Evolutionary conservation across 345 rosid genomes (phyloP), one percentile per base, ranked within the genome.

Genomic region (Pugionium cornutum): DNA sequence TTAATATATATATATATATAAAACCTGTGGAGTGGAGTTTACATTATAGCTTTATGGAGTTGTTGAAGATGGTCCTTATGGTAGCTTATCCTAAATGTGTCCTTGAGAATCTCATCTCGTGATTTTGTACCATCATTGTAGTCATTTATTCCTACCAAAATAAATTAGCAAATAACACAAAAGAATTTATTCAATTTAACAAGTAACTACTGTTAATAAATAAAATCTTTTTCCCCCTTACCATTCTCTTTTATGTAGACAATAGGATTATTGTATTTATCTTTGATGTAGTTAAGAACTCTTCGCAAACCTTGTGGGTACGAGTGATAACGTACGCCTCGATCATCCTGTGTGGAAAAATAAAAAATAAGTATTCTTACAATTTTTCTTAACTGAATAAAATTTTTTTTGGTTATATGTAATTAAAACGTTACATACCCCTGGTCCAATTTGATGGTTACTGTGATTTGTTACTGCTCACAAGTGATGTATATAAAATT

Each of bases 31-130:
- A 18, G 18, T 18, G 18, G 49, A 68, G 62, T 75, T 68, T 33
- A 75, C 78, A 68, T 62, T 62, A 75, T 75, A 48, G 78, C 78
- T 62, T 75, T 75, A 31, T 62, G 70, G 30, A 75, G 74, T 43
- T 75, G 35, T 45, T 64, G 52, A 18, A 75, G 46, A 64, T 75
- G 78, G 44, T 3, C 33, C 10, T 69, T 39, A 53, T 68, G 70
- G 56, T 75, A 75, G 3, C 69, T 58, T 34, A 64, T 69, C 53
- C 75, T 75, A 56, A 42, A 57, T 50, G 49, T 44, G 66, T 75
- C 75, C n/a, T 63, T 69, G 3, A 75, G 46, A 36, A 64, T 6
- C 42, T 69, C 78, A 39, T 68, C 70, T 59, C 42, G 56, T 7
- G 75, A 26, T 32, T 6, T 52, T 39, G 78, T 62, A 25, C 70